Conservation (phyloP, 345 rosid genomes). For the Eutrema heterophyllum region DNA sequence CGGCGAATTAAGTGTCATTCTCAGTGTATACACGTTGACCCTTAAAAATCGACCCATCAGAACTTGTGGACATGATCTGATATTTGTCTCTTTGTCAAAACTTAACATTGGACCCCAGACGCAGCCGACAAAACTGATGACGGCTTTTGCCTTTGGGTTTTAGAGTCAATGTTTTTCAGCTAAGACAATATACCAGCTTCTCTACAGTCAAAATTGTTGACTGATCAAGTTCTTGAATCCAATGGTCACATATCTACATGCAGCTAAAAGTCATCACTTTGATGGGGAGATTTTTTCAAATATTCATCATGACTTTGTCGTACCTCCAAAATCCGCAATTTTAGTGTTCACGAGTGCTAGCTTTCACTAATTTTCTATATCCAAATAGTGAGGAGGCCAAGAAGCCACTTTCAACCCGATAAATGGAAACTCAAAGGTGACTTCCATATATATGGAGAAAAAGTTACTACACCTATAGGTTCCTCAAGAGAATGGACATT, state of each 20-base stretch:
- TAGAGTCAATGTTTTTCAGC: slow-evolving; percentile 3
- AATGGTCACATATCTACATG: not conserved
- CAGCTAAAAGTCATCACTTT: not conserved
- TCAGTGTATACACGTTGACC: slow-evolving; percentile 30
- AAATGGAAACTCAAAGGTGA: not conserved
- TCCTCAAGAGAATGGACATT: not conserved
- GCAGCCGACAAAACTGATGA: slow-evolving; percentile 19
- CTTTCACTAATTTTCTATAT: not conserved
- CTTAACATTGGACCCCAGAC: slow-evolving; percentile 29
- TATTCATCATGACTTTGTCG: not conserved
- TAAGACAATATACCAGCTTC: not conserved
- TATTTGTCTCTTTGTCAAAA: slow-evolving; percentile 19
- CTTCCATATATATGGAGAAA: not conserved
- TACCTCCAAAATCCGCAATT: not conserved
- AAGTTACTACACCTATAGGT: not conserved
- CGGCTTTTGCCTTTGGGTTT: slow-evolving; percentile 25
- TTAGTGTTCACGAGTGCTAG: not conserved
- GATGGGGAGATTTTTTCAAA: not conserved
- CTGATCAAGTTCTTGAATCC: not conserved
- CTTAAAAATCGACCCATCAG: slow-evolving; percentile 9
- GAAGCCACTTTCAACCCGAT: not conserved
- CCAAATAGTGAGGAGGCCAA: not conserved
- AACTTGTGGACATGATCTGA: slow-evolving; percentile 21
- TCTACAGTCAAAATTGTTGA: slow-evolving; percentile 18
- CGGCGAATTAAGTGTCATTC: slow-evolving; percentile 23